phyloP scores from a whole-genome alignment of 148 eudicot species.

The Silene latifolia region DNA sequence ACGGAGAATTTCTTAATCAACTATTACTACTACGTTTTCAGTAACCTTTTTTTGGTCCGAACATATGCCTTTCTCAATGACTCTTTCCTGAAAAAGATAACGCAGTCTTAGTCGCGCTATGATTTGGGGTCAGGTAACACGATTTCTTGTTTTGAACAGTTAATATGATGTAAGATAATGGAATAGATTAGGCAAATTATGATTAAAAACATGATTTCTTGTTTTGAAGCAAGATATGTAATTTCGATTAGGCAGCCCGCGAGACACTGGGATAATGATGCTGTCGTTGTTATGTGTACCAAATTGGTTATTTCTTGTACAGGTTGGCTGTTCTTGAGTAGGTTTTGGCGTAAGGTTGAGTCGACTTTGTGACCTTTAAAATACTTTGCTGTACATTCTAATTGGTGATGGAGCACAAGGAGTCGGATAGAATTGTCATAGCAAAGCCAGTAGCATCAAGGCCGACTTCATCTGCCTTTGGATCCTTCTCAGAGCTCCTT shows the following conservation, averaged over 20 bases:
- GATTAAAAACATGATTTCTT: too few relatives aligned
- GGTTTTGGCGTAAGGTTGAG: neutral
- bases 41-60: neutral
- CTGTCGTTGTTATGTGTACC: too few relatives aligned
- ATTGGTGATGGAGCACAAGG: constrained; percentile 54
- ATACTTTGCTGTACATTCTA: neutral
- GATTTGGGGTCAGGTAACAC: too few relatives aligned
- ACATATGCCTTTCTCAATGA: too few relatives aligned
- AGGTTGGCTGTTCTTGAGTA: neutral
- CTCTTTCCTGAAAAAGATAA: too few relatives aligned
- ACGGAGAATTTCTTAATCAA: neutral
- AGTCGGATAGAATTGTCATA: constrained; percentile 48
- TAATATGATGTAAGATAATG: too few relatives aligned
- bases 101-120: too few relatives aligned
- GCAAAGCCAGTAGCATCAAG: constrained; percentile 84
- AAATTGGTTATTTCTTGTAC: neutral
- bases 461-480: constrained; percentile 51
- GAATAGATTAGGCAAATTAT: too few relatives aligned
- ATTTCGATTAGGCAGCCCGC: too few relatives aligned
- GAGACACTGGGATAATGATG: too few relatives aligned
- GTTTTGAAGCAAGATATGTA: too few relatives aligned
- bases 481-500: constrained; percentile 63
- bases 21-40: neutral
- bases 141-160: too few relatives aligned
- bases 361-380: neutral